Base-by-base conservation (phyloP, 371 early-diverging fungal genomes). In the Phascolomyces articulosus region DNA sequence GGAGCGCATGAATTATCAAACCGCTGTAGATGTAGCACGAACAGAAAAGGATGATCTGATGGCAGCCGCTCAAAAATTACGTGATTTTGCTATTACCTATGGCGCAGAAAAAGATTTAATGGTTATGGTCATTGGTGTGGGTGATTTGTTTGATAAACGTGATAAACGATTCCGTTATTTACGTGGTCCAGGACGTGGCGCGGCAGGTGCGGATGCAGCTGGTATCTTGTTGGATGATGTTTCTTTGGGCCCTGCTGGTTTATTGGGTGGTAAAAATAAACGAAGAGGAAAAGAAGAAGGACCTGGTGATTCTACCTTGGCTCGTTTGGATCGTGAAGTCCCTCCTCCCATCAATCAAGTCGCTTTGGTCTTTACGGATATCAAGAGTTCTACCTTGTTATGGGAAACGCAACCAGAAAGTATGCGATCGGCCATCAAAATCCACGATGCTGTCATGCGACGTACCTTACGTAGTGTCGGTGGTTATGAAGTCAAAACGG, bases 401-500 rank as follows among this genome's bases (percentile, higher is more conserved):
- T 98, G 98, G 98, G 95, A 96, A 69, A 93, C 85, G 11, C 86
- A 91, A 55, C 90, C 91, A 1, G 85, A 86, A 24, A 93, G 93
- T 4, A 98, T 98, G 98, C 86, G 91, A 51, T 84, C 87, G 23
- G 94, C 97, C 7, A 92, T 95, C 74, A 92, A 93, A 73, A 88
- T 90, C 24, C 98, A 98, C 74, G 95, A 96, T 74, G 68, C 73
- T 13, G 85, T 91, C 4, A 94, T 98, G 94, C 85, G 97, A 9
- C 85, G 91, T 51, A 87, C 91, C 31, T 78, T 98, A 47, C 84
- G 93, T 49, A 87, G 85, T 41, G 88, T 91, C 40, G 95, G 95
- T 38, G 98, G 98, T 20, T 98, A 97, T 69, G 98, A 98, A 73
- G 98, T 98, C 55, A 97, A 97, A 73, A 97, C 96, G 3, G 98